Base-by-base conservation (phyloP, 352 stramenopile species). In the Albugo candida region DNA sequence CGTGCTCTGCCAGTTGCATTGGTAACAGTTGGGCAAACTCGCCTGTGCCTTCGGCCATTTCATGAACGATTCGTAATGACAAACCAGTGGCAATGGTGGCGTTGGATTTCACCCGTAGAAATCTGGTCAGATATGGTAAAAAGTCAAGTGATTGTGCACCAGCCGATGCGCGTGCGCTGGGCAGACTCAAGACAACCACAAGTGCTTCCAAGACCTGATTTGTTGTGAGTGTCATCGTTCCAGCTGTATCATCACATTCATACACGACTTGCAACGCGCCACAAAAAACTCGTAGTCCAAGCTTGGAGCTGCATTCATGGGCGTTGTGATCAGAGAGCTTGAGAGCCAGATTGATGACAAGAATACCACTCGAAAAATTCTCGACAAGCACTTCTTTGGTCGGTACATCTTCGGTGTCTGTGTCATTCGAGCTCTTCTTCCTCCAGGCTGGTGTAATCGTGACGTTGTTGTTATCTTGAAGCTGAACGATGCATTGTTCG, bases 1-100 rank as follows among this genome's bases (percentile, higher is more conserved):
- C 78, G 46, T 87, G 72, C 51, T 91, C 71, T 1, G 78, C 78
- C 17, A 91, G 58, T 52, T 85, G 73, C 18, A 88, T 56, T 34
- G 88, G 49, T 6, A 91, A 48, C 18, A 88, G 67, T 58, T 91
- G 74, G 6, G 78, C 76, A 69, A 88, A 85, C 56, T 85, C 70
- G 8, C 72, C 73, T 2, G 65, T 70, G 51, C 73, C 85, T 24
- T 66, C 63, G 8, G 75, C 72, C 78, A 91, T 91, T 49, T 83
- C 70, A 42, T 76, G 74, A 24, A 91, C 65, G 31, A 88, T 79
- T 56, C 86, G 72, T 4, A 91, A 65, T 13, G 78, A 82, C 44
- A 87, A 57, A 31, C 82, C 67, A 2, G 73, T 88, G 2, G 76
- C 71, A 18, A 85, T 47, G 1, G 59, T 64, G 41, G 87, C 77